phyloP scores from a whole-genome alignment of 129 eudicot species.

The Scalesia atractyloides region DNA sequence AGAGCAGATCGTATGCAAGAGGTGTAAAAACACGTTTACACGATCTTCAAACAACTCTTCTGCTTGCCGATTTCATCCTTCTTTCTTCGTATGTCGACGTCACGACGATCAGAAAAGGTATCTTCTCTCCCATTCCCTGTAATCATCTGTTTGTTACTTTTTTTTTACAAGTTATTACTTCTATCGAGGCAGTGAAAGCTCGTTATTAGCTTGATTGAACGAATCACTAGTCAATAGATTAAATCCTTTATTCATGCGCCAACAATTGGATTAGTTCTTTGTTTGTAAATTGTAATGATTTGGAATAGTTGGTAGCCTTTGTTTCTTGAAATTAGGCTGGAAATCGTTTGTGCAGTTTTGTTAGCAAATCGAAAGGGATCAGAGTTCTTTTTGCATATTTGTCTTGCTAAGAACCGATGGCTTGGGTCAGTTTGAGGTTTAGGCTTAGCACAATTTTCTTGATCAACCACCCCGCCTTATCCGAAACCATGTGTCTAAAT shows the following conservation, averaged over 20 bases:
- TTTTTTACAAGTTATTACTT: not conserved
- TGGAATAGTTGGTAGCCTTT: not conserved
- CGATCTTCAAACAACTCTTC: constrained; percentile 56
- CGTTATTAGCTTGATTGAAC: not conserved
- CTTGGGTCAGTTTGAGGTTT: not conserved
- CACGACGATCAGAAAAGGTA: constrained; percentile 97
- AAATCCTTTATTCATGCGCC: too few relatives aligned
- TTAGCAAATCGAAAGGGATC: not conserved
- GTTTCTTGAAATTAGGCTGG: constrained; percentile 1
- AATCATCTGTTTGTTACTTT: too few relatives aligned
- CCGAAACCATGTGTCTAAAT: not conserved
- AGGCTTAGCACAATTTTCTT: not conserved
- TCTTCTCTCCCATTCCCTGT: too few relatives aligned
- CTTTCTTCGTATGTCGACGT: constrained; percentile 96
- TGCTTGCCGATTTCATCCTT: constrained; percentile 84
- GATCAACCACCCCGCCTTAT: not conserved
- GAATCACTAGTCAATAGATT: not conserved
- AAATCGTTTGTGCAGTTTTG: not conserved
- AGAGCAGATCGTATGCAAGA: constrained; percentile 51
- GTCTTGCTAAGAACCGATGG: constrained; percentile 9
- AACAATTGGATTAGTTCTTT: not conserved
- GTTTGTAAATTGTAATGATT: not conserved
- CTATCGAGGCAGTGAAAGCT: not conserved
- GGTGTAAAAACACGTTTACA: constrained; percentile 55
- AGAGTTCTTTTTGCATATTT: too few relatives aligned